phyloP scores from a whole-genome alignment of 2,329 filamentous ascomycete species.

The Penicillium concentricum region DNA sequence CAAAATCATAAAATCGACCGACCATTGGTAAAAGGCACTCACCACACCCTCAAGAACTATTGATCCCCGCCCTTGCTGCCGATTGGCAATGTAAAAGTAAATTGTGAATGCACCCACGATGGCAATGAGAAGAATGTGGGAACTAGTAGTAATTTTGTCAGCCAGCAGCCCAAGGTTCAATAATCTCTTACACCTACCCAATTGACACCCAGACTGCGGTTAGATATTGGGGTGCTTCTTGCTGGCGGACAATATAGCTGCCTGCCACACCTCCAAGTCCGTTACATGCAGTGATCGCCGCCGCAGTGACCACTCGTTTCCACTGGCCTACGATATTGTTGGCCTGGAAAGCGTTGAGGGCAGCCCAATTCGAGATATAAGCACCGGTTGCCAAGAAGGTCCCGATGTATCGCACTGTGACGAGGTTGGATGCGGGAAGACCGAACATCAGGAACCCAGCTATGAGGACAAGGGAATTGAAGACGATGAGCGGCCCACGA shows the following conservation, averaged over 20 bases:
- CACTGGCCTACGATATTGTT: conserved; percentile 65
- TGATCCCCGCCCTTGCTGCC: conserved; percentile 48
- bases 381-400: conserved; percentile 66
- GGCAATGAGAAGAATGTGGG: conserved; percentile 58
- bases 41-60: conserved; percentile 51
- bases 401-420: conserved; percentile 63
- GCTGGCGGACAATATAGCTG: conserved; percentile 62
- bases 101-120: conserved; percentile 53
- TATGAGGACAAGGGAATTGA: conserved; percentile 64
- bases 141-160: conserved; percentile 35
- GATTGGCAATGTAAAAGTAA: conserved; percentile 56
- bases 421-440: conserved; percentile 53
- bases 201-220: conserved; percentile 69
- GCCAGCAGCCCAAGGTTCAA: background rate
- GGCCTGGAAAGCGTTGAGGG: conserved; percentile 61
- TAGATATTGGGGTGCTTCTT: conserved; percentile 61
- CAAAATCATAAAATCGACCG: background rate
- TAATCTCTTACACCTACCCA: conserved; percentile 36
- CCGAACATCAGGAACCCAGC: conserved; percentile 66
- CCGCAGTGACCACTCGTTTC: conserved; percentile 63
- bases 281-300: conserved; percentile 60
- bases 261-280: conserved; percentile 65
- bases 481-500: conserved; percentile 62
- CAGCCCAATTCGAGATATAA: conserved; percentile 69
- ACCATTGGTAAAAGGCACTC: conserved; percentile 10